These are phyloP conservation scores for Lichenothelia convexa DNA, from an alignment of 495 filamentous ascomycete species.

Conservation along the genomic window DNA sequence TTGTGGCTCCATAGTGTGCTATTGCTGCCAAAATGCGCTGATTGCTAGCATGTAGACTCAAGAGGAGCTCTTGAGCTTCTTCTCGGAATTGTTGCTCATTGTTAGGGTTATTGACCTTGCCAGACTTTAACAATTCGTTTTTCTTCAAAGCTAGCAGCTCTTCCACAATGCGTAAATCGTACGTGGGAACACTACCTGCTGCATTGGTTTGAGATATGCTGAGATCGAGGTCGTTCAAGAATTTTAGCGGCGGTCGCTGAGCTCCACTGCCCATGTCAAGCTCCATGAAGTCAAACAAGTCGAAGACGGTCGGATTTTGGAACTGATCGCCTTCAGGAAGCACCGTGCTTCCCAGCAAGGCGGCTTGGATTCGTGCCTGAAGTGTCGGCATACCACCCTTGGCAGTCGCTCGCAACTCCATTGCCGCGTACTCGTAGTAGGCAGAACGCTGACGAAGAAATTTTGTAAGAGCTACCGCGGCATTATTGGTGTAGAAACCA, in stretches of 20 bases:
- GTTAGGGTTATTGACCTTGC: constrained; percentile 31
- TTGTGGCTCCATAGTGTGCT: constrained; percentile 45
- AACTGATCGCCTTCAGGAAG: constrained; percentile 41
- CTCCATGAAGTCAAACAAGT: constrained; percentile 81
- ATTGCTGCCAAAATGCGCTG: constrained; percentile 36
- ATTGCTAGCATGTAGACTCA: constrained; percentile 43
- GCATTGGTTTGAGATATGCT: constrained; percentile 34
- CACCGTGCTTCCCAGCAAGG: constrained; percentile 55
- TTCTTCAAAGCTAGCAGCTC: constrained; percentile 38
- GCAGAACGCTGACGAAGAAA: constrained; percentile 58
- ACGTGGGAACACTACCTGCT: constrained; percentile 16
- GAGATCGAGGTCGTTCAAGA: constrained; percentile 44
- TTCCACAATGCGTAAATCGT: constrained; percentile 41
- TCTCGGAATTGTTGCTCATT: constrained; percentile 37
- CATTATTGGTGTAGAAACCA: constrained; percentile 45
- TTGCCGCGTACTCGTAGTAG: constrained; percentile 63
- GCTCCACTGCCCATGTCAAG: constrained; percentile 37
- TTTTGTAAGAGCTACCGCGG: constrained; percentile 46
- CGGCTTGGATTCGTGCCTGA: constrained; percentile 58
- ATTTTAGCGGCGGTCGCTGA: constrained; percentile 28
- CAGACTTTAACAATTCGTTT: constrained; percentile 33
- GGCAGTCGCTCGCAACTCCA: constrained; percentile 63
- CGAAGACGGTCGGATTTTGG: constrained; percentile 58
- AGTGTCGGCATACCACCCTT: constrained; percentile 51
- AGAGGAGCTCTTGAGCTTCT: constrained; percentile 38